phyloP scores from a whole-genome alignment of 768 basidiomycete species.

The Pisolithus sp. region DNA sequence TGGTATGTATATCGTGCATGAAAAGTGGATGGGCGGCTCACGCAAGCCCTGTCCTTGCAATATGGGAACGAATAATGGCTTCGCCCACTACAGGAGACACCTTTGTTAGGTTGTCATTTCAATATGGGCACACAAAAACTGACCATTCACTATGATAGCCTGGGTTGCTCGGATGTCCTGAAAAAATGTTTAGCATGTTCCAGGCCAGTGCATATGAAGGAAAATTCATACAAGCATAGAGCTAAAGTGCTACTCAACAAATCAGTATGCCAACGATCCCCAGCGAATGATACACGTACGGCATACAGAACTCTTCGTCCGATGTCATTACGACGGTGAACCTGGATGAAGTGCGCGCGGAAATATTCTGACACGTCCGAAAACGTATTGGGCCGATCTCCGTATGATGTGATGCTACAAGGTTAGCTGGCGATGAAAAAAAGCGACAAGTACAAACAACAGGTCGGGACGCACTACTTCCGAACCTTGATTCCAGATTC shows the following conservation, averaged over 20 bases:
- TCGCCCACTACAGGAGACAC: constrained; percentile 44
- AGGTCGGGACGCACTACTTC: constrained; percentile 56
- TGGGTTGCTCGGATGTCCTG: constrained; percentile 67
- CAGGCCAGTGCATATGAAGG: constrained; percentile 1
- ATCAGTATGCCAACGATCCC: constrained; percentile 7
- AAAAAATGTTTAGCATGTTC: neutral
- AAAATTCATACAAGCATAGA: constrained; percentile 52
- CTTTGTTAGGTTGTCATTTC: constrained; percentile 1
- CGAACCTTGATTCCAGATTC: constrained; percentile 59
- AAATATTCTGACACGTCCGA: constrained; percentile 73
- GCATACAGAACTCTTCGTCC: constrained; percentile 56
- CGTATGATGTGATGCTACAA: constrained; percentile 69
- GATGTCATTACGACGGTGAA: constrained; percentile 60
- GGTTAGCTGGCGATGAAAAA: neutral
- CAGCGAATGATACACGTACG: constrained; percentile 36
- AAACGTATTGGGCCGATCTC: constrained; percentile 63
- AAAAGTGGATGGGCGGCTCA: constrained; percentile 7
- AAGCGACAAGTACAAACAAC: constrained; percentile 1
- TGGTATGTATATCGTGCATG: constrained; percentile 2
- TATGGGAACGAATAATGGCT: constrained; percentile 60
- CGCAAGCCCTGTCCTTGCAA: constrained; percentile 44
- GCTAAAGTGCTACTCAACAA: constrained; percentile 50
- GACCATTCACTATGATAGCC: constrained; percentile 57
- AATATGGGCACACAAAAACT: constrained; percentile 12
- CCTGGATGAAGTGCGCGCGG: constrained; percentile 76